Percentiles rank a stretch among this genome's conserved stretches.
Conservation (phyloP, 2,329 filamentous ascomycete genomes). For the Cercospora berteroae region DNA sequence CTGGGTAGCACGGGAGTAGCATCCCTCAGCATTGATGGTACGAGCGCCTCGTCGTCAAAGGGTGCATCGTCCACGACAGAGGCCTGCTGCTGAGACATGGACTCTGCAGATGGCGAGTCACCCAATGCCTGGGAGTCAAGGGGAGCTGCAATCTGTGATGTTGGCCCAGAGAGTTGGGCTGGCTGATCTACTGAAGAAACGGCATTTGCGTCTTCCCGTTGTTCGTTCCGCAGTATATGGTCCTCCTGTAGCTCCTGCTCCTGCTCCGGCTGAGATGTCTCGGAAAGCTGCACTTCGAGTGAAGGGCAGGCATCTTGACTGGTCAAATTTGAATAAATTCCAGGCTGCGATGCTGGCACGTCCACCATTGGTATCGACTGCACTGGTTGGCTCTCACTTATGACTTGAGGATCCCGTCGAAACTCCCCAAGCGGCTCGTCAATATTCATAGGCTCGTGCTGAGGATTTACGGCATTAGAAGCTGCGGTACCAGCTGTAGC, state of each 20-base stretch:
- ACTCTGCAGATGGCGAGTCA: not conserved
- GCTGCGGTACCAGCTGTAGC: not conserved
- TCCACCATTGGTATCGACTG: not conserved
- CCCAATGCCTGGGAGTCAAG: not conserved
- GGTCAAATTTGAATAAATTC: not conserved
- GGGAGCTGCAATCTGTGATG: not conserved
- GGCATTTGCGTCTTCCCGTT: not conserved
- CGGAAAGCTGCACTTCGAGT: conserved; percentile 4
- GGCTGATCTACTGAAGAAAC: not conserved
- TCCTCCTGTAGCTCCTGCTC: not conserved
- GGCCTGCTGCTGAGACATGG: not conserved
- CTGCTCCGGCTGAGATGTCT: not conserved
- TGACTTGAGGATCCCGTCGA: not conserved
- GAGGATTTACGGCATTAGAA: no score
- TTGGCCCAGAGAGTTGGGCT: not conserved
- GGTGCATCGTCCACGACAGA: not conserved
- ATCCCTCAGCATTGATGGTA: conserved; percentile 4
- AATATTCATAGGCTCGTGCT: not conserved
- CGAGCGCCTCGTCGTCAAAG: conserved; percentile 3
- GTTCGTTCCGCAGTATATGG: not conserved
- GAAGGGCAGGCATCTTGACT: not conserved
- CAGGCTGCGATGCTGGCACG: not conserved
- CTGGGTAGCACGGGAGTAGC: not conserved
- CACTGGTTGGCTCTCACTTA: not conserved
- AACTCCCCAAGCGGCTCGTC: not conserved